A percentile compares a stretch with the other conserved stretches of the same genome.
Conservation (phyloP, 2,329 filamentous ascomycete genomes). For the Colletotrichum navitas region DNA sequence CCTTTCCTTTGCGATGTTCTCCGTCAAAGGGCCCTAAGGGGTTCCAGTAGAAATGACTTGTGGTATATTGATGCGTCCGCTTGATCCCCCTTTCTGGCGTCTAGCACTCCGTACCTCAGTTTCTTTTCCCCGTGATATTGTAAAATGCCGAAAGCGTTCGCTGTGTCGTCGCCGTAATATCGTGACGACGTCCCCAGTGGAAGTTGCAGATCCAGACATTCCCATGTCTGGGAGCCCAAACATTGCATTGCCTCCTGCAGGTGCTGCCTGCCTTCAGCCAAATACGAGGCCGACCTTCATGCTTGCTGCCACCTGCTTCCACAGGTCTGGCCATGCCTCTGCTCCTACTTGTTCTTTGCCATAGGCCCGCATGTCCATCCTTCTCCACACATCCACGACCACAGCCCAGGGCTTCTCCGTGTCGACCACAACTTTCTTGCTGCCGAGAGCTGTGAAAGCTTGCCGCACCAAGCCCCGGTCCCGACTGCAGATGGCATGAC, state of each 20-base stretch:
- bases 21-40: not conserved
- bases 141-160: not conserved
- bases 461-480: slow-evolving; percentile 42
- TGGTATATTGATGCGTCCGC: slow-evolving; percentile 7
- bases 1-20: not conserved
- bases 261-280: slow-evolving; percentile 17
- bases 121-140: not conserved
- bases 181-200: not conserved
- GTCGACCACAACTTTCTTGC: slow-evolving; percentile 36
- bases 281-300: slow-evolving; percentile 41
- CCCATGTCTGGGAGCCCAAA: not conserved
- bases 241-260: not conserved
- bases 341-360: slow-evolving; percentile 33
- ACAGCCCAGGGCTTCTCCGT: slow-evolving; percentile 41
- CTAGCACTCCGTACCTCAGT: not conserved
- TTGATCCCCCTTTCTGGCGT: not conserved
- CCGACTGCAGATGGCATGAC: slow-evolving; percentile 40
- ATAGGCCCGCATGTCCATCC: slow-evolving; percentile 40
- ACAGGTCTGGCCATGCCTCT: slow-evolving; percentile 33
- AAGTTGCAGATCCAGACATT: not conserved
- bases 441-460: slow-evolving; percentile 39
- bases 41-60: not conserved
- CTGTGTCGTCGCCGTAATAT: not conserved
- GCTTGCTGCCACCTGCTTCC: slow-evolving; percentile 38
- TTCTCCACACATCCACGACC: slow-evolving; percentile 39